Base-by-base conservation (phyloP, 2,329 filamentous ascomycete genomes). In the Claviceps monticola region DNA sequence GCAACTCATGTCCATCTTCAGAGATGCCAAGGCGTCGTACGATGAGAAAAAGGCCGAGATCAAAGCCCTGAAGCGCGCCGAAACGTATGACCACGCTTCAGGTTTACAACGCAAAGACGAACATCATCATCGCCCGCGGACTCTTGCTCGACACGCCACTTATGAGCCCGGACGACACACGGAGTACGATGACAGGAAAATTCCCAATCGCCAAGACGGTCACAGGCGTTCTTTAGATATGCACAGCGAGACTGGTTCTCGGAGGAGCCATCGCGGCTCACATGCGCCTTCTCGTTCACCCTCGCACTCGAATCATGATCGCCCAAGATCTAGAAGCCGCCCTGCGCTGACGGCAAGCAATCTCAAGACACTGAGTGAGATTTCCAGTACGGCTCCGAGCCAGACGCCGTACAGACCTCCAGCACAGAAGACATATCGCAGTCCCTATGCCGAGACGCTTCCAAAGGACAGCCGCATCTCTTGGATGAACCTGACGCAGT, bases 21-120 rank as follows among this genome's bases (percentile, higher is more conserved):
- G 88, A 66, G 89, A 96, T 65, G 91, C 90, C 56, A 88, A 88
- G 64, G 81, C 83, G 51, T 86, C 87, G 53, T 97, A 97, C 69
- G 78, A 83, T 53, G 88, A 95, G 62, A 87, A 87, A 63, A 95
- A 94, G 67, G 84, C 87, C 6, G 82, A 89, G 59, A 77, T 95
- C 60, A 82, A 82, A 64, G 80, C 83, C 19, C 59, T 74, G 45
- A 78, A 82, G 60, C 82, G 83, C 61, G 75, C 83, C 51, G 77
- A 83, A 56, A 83, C 75, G 3, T 76, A 73, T 56, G 71, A 77
- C 53, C 64, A 53, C 46, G 59, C 55, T 11, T 56, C 51, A 51
- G 48, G 3, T 13, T 36, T 55, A 50, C 53, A 48, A 38, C 57
- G 54, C 38, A 19, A 42, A n/a, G 45, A 48, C 23, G 34, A 11